These are phyloP conservation scores for Rubroboletus satanas DNA, from an alignment of 768 basidiomycete genomes.

Conservation along the genomic window DNA sequence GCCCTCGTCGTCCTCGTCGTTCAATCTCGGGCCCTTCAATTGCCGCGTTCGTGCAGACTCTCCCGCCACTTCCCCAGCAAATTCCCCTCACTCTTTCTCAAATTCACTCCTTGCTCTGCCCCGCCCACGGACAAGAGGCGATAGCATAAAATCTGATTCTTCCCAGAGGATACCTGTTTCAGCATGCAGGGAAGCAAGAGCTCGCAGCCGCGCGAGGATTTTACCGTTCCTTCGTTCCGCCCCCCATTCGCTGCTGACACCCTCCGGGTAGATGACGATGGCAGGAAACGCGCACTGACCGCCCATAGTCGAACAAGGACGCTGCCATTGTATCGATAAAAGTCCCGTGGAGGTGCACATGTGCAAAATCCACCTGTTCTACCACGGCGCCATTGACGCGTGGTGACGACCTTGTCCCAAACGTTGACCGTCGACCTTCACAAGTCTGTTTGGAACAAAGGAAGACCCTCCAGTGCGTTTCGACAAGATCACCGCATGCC, in stretches of 20 bases:
- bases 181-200: conserved; percentile 76
- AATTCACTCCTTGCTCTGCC: conserved; percentile 34
- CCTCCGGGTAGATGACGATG: no score
- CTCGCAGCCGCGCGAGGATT: conserved; percentile 53
- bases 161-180: conserved; percentile 77
- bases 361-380: no score
- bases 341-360: not conserved
- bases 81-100: conserved; percentile 25
- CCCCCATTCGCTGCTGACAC: conserved; percentile 36
- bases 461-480: no score
- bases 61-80: conserved; percentile 25
- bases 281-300: no score
- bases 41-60: conserved; percentile 57
- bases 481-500: no score
- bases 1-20: conserved; percentile 37
- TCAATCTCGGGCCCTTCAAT: conserved; percentile 67
- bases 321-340: conserved; percentile 2
- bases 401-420: no score
- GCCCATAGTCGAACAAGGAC: conserved; percentile 10
- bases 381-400: no score
- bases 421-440: no score
- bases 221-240: conserved; percentile 51
- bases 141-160: conserved; percentile 57
- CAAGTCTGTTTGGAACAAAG: no score
- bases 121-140: conserved; percentile 49